Percentiles rank a stretch among this genome's conserved stretches.
Evolutionary conservation across 2,329 filamentous ascomycete species (phyloP).

Genomic region (Xylaria sp.): DNA sequence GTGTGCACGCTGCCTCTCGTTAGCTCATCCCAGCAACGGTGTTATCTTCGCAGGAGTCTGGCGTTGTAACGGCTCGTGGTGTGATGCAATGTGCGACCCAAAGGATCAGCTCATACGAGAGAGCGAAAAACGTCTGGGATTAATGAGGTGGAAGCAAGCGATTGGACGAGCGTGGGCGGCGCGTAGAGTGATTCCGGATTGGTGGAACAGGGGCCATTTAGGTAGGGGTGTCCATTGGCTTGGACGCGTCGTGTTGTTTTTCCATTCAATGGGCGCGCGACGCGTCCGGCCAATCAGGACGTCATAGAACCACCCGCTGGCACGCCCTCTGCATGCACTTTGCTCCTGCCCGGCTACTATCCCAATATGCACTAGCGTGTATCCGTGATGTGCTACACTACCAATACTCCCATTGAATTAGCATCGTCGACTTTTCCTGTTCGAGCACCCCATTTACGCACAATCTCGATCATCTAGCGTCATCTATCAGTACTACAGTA

Average conservation of each 20-base stretch:
- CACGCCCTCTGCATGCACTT: constrained; percentile 35
- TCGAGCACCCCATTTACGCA: constrained; percentile 1
- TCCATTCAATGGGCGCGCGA: constrained; percentile 15
- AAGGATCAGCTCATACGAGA: constrained; percentile 35
- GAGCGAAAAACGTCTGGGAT: constrained; percentile 32
- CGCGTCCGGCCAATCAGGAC: constrained; percentile 36
- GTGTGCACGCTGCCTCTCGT: constrained; percentile 4
- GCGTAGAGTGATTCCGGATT: constrained; percentile 39
- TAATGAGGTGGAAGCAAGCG: constrained; percentile 32
- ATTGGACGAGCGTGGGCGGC: constrained; percentile 35
- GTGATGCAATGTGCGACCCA: constrained; percentile 32
- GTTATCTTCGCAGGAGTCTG: constrained; percentile 20
- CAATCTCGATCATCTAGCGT: constrained; percentile 3
- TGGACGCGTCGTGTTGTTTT: constrained; percentile 38
- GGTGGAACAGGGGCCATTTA: constrained; percentile 23
- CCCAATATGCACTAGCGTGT: constrained; percentile 13
- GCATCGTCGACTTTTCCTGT: constrained; percentile 10
- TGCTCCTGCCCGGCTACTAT: constrained; percentile 24
- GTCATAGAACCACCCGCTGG: constrained; percentile 5
- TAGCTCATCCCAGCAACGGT: constrained; percentile 16
- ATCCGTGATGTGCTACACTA: constrained; percentile 9
- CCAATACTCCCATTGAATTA: not conserved
- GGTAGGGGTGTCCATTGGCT: constrained; percentile 20
- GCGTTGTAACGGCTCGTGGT: constrained; percentile 24
- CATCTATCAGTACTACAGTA: not conserved